Base-by-base conservation (phyloP, 768 basidiomycete species). In the Pulveroboletus sp. region DNA sequence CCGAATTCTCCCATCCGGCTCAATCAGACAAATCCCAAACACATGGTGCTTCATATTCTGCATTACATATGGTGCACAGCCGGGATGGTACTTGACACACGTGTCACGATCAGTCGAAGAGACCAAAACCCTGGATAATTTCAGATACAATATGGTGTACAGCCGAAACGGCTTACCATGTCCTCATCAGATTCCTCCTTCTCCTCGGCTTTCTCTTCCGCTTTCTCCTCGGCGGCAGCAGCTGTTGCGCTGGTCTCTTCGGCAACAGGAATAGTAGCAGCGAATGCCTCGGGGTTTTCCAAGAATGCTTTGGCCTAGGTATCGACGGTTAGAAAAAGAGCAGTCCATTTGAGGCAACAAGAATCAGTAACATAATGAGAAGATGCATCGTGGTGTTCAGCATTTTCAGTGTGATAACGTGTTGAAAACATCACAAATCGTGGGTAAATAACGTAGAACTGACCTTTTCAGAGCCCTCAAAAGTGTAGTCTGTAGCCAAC, bases 251-350 rank as follows among this genome's bases (percentile, higher is more conserved):
- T 68, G 32, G 72, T 75, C 21, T 72, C 75, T 20, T 75, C 77
- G 32, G 78, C 81, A 46, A 75, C 76, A 43, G 90, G 77, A 45
- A 85, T 86, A 32, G 87, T 89, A 51, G 73, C 86, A 47, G 89
- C 93, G 62, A 95, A 99, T n/a, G 94, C 95, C 46, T 97, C 94
- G 42, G 97, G 95, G 81, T 98, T 97, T 66, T 86, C 97, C 61
- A 98, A 85, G 76, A 87, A 90, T 66, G 90, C 95, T 80, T 97
- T 97, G 73, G 88, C 82, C 92, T 94, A 58, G 29, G 59, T 40
- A 39, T 35, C 12, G 19, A 27, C 19, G 6, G 32, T 66, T 11
- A 55, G 51, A 42, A 37, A 44, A 23, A 13, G 6, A 3, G 29
- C 12, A 12, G 37, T 37, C 31, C 42, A 34, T 51, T 38, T 21